These are phyloP conservation scores for Erigeron philadelphicus DNA, from an alignment of 140 eudicot genomes.

Conservation along the genomic window DNA sequence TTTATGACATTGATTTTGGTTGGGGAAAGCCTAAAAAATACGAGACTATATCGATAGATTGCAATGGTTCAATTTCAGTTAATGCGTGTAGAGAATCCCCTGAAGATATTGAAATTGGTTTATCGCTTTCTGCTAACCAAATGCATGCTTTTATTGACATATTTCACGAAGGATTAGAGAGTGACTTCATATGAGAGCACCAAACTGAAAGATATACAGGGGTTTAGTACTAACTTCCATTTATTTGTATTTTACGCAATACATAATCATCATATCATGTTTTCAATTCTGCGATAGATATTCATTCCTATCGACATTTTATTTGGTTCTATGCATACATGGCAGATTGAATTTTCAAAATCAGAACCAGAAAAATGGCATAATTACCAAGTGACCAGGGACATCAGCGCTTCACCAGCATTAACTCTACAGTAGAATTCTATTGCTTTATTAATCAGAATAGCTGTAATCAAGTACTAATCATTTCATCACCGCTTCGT, in stretches of 20 bases:
- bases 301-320: conserved; percentile 6
- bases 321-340: conserved; percentile 15
- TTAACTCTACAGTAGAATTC: not conserved
- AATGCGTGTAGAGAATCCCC: conserved; percentile 21
- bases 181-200: not conserved
- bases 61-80: conserved; percentile 31
- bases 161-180: not conserved
- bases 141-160: conserved; percentile 27
- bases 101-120: conserved; percentile 28
- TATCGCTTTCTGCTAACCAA: conserved; percentile 22
- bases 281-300: not conserved
- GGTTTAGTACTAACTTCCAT: no score
- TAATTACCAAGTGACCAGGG: conserved; percentile 1
- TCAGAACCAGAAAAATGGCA: not conserved
- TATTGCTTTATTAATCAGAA: conserved; percentile 3
- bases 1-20: conserved; percentile 5
- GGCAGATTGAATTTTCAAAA: not conserved
- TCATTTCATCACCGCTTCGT: conserved; percentile 59
- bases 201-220: not conserved
- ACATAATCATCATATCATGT: not conserved
- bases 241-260: no score
- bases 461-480: conserved; percentile 40
- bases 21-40: conserved; percentile 50
- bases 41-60: conserved; percentile 35
- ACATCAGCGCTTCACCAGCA: not conserved